phyloP scores from a whole-genome alignment of 148 eudicot genomes.

The Dianthus caryophyllus region DNA sequence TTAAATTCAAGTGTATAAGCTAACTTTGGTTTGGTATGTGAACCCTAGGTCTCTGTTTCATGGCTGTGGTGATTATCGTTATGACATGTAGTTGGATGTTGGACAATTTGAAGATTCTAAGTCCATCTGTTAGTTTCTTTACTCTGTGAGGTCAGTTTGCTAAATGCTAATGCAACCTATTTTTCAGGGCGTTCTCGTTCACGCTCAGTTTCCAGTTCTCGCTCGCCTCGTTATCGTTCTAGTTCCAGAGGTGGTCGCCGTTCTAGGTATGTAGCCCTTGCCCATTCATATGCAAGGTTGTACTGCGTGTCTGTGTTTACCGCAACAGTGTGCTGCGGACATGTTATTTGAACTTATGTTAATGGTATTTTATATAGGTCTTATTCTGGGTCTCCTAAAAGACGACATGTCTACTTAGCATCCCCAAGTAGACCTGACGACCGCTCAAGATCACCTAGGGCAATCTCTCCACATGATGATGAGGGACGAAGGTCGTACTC shows the following conservation, averaged over 20 bases:
- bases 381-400: conserved; percentile 50
- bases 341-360: no score
- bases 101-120: no score
- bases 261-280: conserved; percentile 38
- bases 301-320: no score
- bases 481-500: conserved; percentile 42
- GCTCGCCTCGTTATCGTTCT: conserved; percentile 44
- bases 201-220: conserved; percentile 51
- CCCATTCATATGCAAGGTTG: neutral
- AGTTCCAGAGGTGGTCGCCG: conserved; percentile 49
- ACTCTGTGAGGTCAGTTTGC: neutral
- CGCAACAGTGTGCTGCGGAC: neutral
- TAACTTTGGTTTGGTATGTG: no score
- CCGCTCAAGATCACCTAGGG: conserved; percentile 41
- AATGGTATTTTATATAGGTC: conserved; percentile 33
- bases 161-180: neutral
- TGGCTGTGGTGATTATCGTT: no score
- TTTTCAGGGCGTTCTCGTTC: conserved; percentile 57
- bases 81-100: no score
- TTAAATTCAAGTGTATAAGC: no score
- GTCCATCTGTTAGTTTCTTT: no score
- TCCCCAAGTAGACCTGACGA: conserved; percentile 52
- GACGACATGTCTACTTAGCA: conserved; percentile 39
- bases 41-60: no score
- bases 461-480: conserved; percentile 28